Evolutionary conservation across 2,329 filamentous ascomycete genomes (phyloP), one percentile per base, ranked within the genome.

Genomic region (Trichophaea hybrida): DNA sequence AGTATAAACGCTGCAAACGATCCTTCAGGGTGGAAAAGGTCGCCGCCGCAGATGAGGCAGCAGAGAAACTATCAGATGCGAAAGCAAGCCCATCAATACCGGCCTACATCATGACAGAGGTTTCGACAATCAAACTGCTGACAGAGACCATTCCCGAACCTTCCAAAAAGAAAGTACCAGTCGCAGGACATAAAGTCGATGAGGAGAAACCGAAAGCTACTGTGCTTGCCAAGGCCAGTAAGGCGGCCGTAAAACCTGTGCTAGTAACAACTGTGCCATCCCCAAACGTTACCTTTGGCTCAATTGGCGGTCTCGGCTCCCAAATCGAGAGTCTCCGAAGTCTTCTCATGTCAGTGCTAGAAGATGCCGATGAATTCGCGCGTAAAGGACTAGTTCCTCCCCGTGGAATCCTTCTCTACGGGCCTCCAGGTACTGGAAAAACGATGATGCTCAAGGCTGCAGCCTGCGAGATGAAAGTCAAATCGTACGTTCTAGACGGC

Each of bases 381-480:
- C 57, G 62, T 35, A 60, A 62, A n/a, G 65, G 65, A 32, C 60
- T 69, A 17, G 67, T 65, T 0, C 66, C 67, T 12, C 65, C 66
- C n/a, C 67, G 67, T 17, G 67, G 67, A 1, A 68, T 69, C 51
- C 62, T 69, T 35, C 65, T 69, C 38, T 68, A 68, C 37, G 68
- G 68, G 2, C 68, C 68, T 12, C 64, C 68, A 1, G 68, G 68
- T n/a, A 68, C 68, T 7, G 68, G 68, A 13, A 69, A 69, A 59
- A 68, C 66, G 1, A 64, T 69, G 54, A 61, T 69, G 7, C 51
- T 68, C 2, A 67, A 68, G 31, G 66, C 65, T 24, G 64, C 67
- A 17, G 66, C 68, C n/a, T 66, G 64, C 1, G 67, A 68, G 49
- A 61, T 68, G 6, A 55, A 61, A 2, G 63, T 63, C 5, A 67